Conservation (phyloP, 441 rosid genomes). For the Eruca vesicaria region DNA sequence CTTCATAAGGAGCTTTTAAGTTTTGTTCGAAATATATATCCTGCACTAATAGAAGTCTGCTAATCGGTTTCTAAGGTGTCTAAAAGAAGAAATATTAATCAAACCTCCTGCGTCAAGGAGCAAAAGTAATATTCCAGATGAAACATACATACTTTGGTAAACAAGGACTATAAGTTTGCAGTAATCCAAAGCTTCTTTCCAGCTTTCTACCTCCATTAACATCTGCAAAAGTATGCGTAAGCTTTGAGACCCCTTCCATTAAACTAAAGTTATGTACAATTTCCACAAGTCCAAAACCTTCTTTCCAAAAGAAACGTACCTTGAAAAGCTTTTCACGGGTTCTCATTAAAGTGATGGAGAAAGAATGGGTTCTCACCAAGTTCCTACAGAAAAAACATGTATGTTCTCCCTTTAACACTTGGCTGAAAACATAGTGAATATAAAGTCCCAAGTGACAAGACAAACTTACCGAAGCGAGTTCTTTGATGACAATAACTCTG, state of each 20-base stretch:
- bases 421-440: no score
- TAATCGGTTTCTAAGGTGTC: background rate
- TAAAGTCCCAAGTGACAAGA: no score
- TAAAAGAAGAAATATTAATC: background rate
- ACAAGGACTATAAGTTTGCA: constrained; percentile 77
- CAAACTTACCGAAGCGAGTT: constrained; percentile 83
- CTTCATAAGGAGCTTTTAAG: background rate
- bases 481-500: constrained; percentile 80
- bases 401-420: no score
- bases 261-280: background rate
- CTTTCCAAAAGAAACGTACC: constrained; percentile 43
- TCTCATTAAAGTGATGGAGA: constrained; percentile 67
- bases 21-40: background rate
- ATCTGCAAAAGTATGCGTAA: constrained; percentile 62
- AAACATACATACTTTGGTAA: constrained; percentile 71
- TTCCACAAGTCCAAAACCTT: constrained; percentile 9
- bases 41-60: constrained; percentile 1
- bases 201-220: constrained; percentile 73
- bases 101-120: background rate
- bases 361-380: no score
- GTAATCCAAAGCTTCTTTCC: constrained; percentile 70
- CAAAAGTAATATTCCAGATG: constrained; percentile 12
- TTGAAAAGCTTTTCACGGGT: constrained; percentile 80
- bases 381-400: no score
- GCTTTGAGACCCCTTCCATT: no score